These are phyloP conservation scores for Blastobotrys serpentis DNA, from an alignment of 1,139 yeast genomes.

Conservation along the genomic window DNA sequence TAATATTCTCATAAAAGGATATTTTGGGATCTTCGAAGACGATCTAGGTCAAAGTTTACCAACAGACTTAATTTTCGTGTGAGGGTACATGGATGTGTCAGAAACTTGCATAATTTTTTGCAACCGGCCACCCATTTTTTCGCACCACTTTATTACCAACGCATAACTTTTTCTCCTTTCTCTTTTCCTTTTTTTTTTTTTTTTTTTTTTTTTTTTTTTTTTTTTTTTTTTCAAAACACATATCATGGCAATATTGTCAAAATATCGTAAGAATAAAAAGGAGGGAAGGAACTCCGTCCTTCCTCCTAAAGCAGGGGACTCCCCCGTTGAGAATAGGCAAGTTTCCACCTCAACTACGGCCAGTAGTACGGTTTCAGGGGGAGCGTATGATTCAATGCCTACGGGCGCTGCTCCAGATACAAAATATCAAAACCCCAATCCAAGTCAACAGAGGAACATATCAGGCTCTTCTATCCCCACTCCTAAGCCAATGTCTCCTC, in stretches of 20 bases:
- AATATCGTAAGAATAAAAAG: conserved; percentile 31
- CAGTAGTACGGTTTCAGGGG: conserved; percentile 9
- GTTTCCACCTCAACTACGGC: conserved; percentile 16
- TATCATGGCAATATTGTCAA: conserved; percentile 30
- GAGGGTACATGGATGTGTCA: neutral
- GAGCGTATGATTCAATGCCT: conserved; percentile 18
- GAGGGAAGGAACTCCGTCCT: conserved; percentile 29
- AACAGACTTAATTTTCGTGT: neutral
- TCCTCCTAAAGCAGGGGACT: conserved; percentile 15
- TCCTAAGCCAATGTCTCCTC: neutral
- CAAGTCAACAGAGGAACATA: neutral
- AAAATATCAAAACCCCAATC: conserved; percentile 3
- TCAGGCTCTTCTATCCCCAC: conserved; percentile 6
- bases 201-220: neutral
- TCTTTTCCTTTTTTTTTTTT: neutral
- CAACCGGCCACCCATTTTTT: conserved; percentile 3
- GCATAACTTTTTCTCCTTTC: neutral
- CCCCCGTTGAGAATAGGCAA: conserved; percentile 9
- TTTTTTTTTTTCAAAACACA: neutral
- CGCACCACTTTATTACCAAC: conserved; percentile 2
- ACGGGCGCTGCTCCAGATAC: conserved; percentile 17
- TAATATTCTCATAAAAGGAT: too few relatives aligned
- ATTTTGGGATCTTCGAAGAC: too few relatives aligned
- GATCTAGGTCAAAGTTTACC: neutral
- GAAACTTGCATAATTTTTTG: neutral